Evolutionary conservation across 805 yeast genomes (phyloP).

Genomic region (Hanseniaspora taiwanica): DNA sequence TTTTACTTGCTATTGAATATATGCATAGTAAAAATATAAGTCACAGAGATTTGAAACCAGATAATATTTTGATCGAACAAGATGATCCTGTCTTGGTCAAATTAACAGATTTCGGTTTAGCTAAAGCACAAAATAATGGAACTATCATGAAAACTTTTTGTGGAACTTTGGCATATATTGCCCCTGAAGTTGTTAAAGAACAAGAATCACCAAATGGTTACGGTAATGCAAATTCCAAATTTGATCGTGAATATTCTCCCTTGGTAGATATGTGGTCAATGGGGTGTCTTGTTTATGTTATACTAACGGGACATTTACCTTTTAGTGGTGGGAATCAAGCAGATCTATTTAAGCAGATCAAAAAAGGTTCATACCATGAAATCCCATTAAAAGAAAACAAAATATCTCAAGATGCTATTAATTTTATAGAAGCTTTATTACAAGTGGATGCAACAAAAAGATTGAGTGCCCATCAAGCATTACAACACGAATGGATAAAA

Average conservation of each 20-base stretch:
- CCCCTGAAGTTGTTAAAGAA: conserved; percentile 73
- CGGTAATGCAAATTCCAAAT: no score
- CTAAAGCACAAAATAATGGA: conserved; percentile 74
- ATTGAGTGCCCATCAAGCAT: conserved; percentile 62
- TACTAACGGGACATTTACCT: conserved; percentile 86
- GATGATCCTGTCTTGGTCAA: conserved; percentile 88
- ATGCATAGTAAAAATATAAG: conserved; percentile 85
- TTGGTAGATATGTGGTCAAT: conserved; percentile 96
- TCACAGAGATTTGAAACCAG: conserved; percentile 96
- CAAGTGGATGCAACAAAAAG: conserved; percentile 67
- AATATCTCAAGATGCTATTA: conserved; percentile 55
- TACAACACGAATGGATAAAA: conserved; percentile 71
- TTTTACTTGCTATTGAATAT: conserved; percentile 69
- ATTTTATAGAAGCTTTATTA: conserved; percentile 56
- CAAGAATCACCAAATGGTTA: conserved; percentile 15
- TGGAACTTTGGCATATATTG: conserved; percentile 93
- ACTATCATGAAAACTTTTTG: conserved; percentile 91
- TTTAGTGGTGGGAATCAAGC: conserved; percentile 90
- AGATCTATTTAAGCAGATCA: conserved; percentile 63
- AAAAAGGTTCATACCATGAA: conserved; percentile 66
- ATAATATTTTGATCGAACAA: conserved; percentile 78
- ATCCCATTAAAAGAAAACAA: conserved; percentile 55
- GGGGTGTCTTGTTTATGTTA: conserved; percentile 87
- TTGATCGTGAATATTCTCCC: conserved; percentile 46
- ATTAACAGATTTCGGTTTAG: conserved; percentile 92